Evolutionary conservation across 2,329 filamentous ascomycete genomes (phyloP), one percentile per base, ranked within the genome.

Genomic region (Aspergillus sergii): DNA sequence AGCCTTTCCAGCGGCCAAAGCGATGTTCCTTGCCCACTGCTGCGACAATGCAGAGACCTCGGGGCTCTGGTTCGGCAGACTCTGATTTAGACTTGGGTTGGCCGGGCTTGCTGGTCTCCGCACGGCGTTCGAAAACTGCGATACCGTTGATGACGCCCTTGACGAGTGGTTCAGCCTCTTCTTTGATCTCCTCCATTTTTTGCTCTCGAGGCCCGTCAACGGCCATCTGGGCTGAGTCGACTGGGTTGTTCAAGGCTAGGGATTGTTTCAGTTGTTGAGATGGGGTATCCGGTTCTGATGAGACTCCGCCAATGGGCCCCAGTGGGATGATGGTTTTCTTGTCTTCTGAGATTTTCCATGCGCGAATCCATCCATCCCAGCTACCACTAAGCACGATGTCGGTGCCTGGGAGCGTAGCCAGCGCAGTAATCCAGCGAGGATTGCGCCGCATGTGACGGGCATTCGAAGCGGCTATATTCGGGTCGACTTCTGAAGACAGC

Each of bases 321-420:
- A 93, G 78, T 0, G 87, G 80, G 72, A 95, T 89, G 51, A 99
- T 86, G 67, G 85, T 88, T 76, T 87, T 88, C 80, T 94, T 95
- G 76, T 97, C 94, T 48, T 92, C 88, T 59, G 89, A 91, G 23
- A 99, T 84, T 64, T 86, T 88, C 95, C 95, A 99, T 6, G 90
- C 90, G 57, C 94, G 85, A 62, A 99, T 85, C 77, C 87, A 89
- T 2, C 95, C 95, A 75, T 96, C 95, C 94, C 94, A 99, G 78
- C 93, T 97, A 36, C 94, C 95, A 68, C 89, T 96, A 57, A 99
- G 83, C 61, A 99, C 88, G 57, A 97, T 82, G 73, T 99, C 93
- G 6, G 93, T 94, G 76, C 94, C 97, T 0, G 95, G 94, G 56
- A 99, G 85, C 0, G 92, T 91, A 56, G 89, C 85, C 50, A 99